A percentile compares a stretch with the other conserved stretches of the same genome.
phyloP scores from a whole-genome alignment of 495 filamentous ascomycete species.

The Trichocladium uniseriatum region DNA sequence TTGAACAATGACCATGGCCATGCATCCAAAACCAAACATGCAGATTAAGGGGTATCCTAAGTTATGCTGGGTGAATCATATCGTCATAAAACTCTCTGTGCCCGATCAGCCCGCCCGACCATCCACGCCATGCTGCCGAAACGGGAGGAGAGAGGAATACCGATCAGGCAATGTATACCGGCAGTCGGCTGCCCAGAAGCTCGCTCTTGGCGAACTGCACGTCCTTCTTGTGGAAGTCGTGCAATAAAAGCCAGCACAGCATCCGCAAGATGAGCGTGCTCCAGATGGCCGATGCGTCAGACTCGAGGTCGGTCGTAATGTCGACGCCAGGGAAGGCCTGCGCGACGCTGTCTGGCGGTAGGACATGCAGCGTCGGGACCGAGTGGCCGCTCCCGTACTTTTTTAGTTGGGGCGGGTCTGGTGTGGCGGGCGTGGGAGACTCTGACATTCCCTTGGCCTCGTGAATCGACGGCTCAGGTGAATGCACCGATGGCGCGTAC shows the following conservation, averaged over 20 bases:
- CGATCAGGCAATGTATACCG: conserved; percentile 34
- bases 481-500: conserved; percentile 17
- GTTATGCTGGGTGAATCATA: too few species aligned
- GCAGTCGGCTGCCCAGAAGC: conserved; percentile 39
- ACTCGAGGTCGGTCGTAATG: conserved; percentile 9
- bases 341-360: neutral
- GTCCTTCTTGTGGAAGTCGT: conserved; percentile 43
- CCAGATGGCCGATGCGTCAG: conserved; percentile 30
- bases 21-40: too few species aligned
- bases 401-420: neutral
- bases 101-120: too few species aligned
- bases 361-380: conserved; percentile 8
- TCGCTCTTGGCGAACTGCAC: conserved; percentile 39
- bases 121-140: too few species aligned
- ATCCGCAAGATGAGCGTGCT: conserved; percentile 42
- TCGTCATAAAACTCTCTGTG: too few species aligned
- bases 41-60: too few species aligned
- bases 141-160: too few species aligned
- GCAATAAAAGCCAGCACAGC: conserved; percentile 44
- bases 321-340: neutral
- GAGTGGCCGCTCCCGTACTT: conserved; percentile 8
- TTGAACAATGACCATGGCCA: too few species aligned
- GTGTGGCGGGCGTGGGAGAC: neutral
- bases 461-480: neutral
- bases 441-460: conserved; percentile 1